Conservation (phyloP, 257 asterid species). For the Fraxinus pennsylvanica region DNA sequence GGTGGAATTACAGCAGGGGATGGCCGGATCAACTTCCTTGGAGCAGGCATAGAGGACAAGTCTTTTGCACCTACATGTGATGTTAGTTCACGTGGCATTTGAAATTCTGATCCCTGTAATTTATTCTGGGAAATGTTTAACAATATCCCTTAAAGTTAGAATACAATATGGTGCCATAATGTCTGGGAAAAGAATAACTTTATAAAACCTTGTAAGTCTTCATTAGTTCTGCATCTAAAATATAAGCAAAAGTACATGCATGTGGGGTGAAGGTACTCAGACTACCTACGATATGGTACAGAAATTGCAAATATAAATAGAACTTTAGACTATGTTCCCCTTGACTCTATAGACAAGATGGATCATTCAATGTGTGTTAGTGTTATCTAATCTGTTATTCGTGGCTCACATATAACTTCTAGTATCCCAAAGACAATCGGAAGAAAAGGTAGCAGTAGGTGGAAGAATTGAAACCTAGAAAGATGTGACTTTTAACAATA, state of each 20-base stretch:
- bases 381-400: neutral
- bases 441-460: neutral
- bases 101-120: constrained; percentile 71
- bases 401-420: neutral
- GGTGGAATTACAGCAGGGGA: constrained; percentile 49
- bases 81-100: constrained; percentile 65
- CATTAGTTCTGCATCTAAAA: neutral
- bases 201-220: constrained; percentile 21
- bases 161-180: constrained; percentile 20
- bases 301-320: neutral
- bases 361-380: neutral
- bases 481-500: constrained; percentile 3
- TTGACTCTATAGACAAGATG: constrained; percentile 10
- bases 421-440: neutral
- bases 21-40: constrained; percentile 41
- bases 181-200: constrained; percentile 18
- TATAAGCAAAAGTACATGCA: constrained; percentile 7
- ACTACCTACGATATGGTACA: neutral
- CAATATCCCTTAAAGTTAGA: constrained; percentile 48
- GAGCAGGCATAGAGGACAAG: constrained; percentile 35
- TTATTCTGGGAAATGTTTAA: constrained; percentile 53
- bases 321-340: neutral
- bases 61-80: constrained; percentile 64
- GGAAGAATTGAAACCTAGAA: neutral
- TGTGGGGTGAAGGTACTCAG: constrained; percentile 2